Conservation (phyloP, 2,329 filamentous ascomycete species). For the Hypoxylon sp. region DNA sequence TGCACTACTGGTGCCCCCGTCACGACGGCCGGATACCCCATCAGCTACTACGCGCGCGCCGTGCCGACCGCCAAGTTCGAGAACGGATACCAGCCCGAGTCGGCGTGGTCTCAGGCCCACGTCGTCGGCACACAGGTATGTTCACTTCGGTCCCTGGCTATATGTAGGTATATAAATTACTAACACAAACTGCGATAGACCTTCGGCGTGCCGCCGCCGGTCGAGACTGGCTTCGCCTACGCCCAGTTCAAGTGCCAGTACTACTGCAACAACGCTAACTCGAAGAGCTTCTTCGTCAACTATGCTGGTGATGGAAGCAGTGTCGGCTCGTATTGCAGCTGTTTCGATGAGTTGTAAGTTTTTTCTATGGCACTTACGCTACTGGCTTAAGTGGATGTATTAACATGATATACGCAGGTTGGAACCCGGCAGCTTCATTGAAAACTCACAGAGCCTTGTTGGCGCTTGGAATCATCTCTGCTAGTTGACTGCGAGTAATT, state of each 20-base stretch:
- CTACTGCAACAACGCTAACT: conserved; percentile 49
- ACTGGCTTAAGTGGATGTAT: background rate
- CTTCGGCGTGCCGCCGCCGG: conserved; percentile 50
- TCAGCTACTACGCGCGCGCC: conserved; percentile 51
- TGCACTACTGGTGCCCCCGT: conserved; percentile 50
- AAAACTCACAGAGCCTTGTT: conserved; percentile 46
- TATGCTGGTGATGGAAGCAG: conserved; percentile 38
- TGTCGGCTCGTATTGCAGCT: conserved; percentile 48
- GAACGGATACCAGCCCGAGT: conserved; percentile 49
- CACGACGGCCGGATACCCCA: conserved; percentile 53
- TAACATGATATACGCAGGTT: conserved; percentile 41
- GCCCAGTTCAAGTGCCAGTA: conserved; percentile 56
- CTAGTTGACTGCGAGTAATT: background rate
- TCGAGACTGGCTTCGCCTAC: conserved; percentile 53
- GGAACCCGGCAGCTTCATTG: conserved; percentile 48
- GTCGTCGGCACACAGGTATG: conserved; percentile 51
- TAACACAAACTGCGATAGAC: conserved; percentile 41
- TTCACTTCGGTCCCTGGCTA: background rate
- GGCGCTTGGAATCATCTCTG: conserved; percentile 54
- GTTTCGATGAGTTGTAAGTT: conserved; percentile 52
- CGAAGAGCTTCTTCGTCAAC: conserved; percentile 53
- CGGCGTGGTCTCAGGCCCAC: conserved; percentile 49
- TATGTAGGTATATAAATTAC: too few species aligned
- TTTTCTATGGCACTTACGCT: background rate
- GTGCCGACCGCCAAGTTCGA: conserved; percentile 42